phyloP scores from a whole-genome alignment of 2,329 filamentous ascomycete species.

The Cladobotryum mycophilum region DNA sequence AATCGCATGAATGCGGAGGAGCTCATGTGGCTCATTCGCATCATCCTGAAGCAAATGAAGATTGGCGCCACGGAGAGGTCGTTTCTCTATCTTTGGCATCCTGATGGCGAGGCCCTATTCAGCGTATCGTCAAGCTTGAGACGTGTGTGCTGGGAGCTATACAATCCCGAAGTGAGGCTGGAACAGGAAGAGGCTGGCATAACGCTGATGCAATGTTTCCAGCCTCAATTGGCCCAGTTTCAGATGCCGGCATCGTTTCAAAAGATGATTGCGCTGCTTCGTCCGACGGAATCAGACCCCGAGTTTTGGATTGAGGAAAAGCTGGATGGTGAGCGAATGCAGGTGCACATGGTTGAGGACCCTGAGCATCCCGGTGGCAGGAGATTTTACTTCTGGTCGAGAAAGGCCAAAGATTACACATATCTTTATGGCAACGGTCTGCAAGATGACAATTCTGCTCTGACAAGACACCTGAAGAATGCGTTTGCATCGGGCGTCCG shows the following conservation, averaged over 20 bases:
- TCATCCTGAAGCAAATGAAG: constrained; percentile 75
- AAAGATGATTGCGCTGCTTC: constrained; percentile 65
- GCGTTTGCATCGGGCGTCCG: constrained; percentile 73
- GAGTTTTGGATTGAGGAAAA: constrained; percentile 98
- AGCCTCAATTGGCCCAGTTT: constrained; percentile 90
- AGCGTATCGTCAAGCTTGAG: constrained; percentile 86
- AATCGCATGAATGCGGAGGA: constrained; percentile 88
- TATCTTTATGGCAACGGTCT: constrained; percentile 82
- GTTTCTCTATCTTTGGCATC: constrained; percentile 76
- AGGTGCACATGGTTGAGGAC: constrained; percentile 84
- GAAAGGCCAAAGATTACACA: constrained; percentile 94
- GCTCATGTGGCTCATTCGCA: constrained; percentile 88
- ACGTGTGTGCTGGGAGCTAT: constrained; percentile 90
- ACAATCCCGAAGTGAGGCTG: constrained; percentile 64
- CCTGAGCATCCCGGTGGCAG: constrained; percentile 59
- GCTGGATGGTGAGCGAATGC: constrained; percentile 93
- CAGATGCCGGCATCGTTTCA: constrained; percentile 73
- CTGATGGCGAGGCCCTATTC: constrained; percentile 70
- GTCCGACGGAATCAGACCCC: constrained; percentile 60
- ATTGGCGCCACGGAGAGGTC: constrained; percentile 80
- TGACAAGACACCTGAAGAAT: constrained; percentile 72
- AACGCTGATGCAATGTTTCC: constrained; percentile 87
- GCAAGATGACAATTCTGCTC: constrained; percentile 64
- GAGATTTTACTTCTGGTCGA: constrained; percentile 83
- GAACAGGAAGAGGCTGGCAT: constrained; percentile 71